Evolutionary conservation across 305 asterid genomes (phyloP).

Genomic region (Solanum aculeatissimum): DNA sequence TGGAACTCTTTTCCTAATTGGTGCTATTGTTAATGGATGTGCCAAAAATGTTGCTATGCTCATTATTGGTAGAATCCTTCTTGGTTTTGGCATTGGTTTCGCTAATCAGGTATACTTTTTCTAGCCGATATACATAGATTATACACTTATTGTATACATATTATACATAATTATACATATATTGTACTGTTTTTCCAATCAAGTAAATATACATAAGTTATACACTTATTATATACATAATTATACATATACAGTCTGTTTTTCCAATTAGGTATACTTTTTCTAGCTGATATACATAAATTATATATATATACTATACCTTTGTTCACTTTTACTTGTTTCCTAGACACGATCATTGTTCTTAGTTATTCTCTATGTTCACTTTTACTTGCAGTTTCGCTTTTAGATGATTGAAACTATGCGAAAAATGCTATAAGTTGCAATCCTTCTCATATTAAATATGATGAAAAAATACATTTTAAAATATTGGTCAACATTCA

Average conservation of each 20-base stretch:
- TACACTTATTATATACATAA: neutral
- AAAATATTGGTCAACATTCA: no score
- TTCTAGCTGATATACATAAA: no score
- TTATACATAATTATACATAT: neutral
- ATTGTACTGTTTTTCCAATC: neutral
- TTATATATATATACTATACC: no score
- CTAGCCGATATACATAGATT: neutral
- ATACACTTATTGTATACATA: neutral
- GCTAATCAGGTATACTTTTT: conserved; percentile 17
- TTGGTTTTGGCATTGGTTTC: conserved; percentile 21
- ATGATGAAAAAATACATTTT: no score
- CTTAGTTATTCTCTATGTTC: no score
- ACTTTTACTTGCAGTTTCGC: no score
- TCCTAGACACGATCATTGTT: no score
- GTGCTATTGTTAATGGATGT: conserved; percentile 4
- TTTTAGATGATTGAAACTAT: no score
- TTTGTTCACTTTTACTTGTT: no score
- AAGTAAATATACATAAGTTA: neutral
- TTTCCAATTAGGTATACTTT: no score
- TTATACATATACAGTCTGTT: neutral
- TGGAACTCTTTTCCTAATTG: conserved; percentile 1
- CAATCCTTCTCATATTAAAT: no score
- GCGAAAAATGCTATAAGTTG: no score
- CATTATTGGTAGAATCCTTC: conserved; percentile 5
- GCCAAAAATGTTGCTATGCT: conserved; percentile 10